Evolutionary conservation across 352 stramenopile species (phyloP), one percentile per base, ranked within the genome.

Genomic region (Sclerospora graminicola): DNA sequence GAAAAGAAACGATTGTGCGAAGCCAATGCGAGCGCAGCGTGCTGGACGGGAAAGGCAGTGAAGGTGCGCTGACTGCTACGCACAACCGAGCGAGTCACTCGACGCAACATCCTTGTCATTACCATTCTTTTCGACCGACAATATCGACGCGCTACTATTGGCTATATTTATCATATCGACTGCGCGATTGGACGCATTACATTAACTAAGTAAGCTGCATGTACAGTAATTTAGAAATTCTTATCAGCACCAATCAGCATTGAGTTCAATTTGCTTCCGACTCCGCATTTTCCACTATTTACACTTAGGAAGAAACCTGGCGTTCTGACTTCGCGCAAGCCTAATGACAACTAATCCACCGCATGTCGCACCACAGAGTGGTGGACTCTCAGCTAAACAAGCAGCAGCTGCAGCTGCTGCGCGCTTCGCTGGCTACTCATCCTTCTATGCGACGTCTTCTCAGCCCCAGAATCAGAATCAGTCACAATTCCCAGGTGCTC

Each of bases 341-440:
- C 7, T 33, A 5, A 80, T 78, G 69, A 63, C 60, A 39, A 54
- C 54, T 0, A 67, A 63, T 41, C 57, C 63, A 7, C 49, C 63
- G 35, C 48, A 60, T 18, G 31, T 51, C 43, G 18, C 48, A 38
- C 47, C 54, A 33, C 52, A 49, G 34, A 38, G 26, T n/a, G 39
- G 27, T 11, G 54, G 50, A 0, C 50, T 66, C 0, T 46, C 55
- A 6, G 59, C 58, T 16, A 64, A 66, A 39, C 68, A 65, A 46
- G 57, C 52, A 1, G 42, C 66, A 5, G 61, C 57, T n/a, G 52
- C 45, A 29, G 57, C 64, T 8, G 66, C 59, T 48, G 63, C 51
- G 41, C 70, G 57, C 45, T 81, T 78, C 47, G 74, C 74, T 8
- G 74, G 74, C 30, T 86, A 84, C 44, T 63, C 74, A 13, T 71